Evolutionary conservation across 306 rosid species (phyloP), one percentile per base, ranked within the genome.

Genomic region (Carpinus fangiana): DNA sequence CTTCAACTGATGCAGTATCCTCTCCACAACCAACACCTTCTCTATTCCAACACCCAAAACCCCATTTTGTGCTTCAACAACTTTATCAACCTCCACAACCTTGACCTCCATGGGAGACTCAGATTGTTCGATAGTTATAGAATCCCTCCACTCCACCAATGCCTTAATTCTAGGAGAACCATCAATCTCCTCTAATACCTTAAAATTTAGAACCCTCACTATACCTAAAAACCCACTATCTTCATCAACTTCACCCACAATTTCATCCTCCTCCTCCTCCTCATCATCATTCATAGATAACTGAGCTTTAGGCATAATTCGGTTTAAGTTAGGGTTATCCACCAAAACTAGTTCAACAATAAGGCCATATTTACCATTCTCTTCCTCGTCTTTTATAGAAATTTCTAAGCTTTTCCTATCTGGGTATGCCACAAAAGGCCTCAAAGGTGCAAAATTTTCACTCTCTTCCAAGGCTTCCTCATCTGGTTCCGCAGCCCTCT

Each of bases 261-360:
- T 73, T 8, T n/a, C n/a, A n/a, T n/a, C n/a, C n/a, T n/a, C n/a
- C n/a, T 73, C 87, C 31, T 45, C 66, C 45, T 23, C 48, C 20
- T 54, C 86, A 0, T 73, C 81, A 2, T 82, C 87, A 18, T 81
- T 83, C 80, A 78, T 76, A 64, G 90, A 87, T 55, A 91, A 75
- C 45, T 80, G 82, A 5, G 96, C 96, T 82, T 89, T 78, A 2
- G 96, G 96, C 83, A 61, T 82, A 76, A 78, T 87, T 57, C 76
- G 78, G 43, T 47, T 53, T 61, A 79, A 64, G 56, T 65, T 68
- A 4, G 59, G 17, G 28, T 18, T 70, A 41, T 54, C 76, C 70
- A 70, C 46, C 74, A 77, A 17, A 72, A 83, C 73, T 8, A 74
- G 45, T 20, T 79, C 79, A 13, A 60, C 71, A 69, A 31, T 62